Evolutionary conservation across 495 filamentous ascomycete species (phyloP).

Genomic region (Podospora didyma): DNA sequence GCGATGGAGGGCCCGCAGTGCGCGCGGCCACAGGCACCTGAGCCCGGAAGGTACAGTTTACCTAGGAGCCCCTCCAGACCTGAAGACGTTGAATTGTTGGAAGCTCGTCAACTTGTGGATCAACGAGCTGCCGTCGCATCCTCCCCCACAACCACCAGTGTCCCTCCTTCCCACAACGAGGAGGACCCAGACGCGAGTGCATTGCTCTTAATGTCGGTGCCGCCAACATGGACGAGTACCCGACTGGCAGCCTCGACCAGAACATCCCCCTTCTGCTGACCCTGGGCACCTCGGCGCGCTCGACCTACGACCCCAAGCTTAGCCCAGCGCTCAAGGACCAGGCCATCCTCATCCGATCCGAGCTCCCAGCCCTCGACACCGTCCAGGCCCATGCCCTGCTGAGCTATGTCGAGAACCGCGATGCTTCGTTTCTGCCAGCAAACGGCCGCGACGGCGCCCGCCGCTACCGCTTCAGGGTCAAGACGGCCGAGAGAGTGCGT

Average conservation of each 20-base stretch:
- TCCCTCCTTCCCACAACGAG: no score
- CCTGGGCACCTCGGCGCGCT: constrained; percentile 58
- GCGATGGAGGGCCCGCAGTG: no score
- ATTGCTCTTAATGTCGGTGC: no score
- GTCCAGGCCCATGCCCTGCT: constrained; percentile 63
- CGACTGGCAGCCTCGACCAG: constrained; percentile 72
- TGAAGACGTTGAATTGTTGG: no score
- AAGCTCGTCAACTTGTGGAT: no score
- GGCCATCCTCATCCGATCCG: constrained; percentile 59
- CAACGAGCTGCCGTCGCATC: no score
- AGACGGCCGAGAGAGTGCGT: constrained; percentile 73
- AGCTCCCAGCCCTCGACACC: constrained; percentile 61
- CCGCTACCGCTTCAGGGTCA: constrained; percentile 58
- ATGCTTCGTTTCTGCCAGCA: constrained; percentile 62
- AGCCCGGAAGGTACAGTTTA: no score
- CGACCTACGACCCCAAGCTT: constrained; percentile 24
- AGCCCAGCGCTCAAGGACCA: constrained; percentile 56
- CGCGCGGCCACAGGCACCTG: no score
- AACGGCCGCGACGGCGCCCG: constrained; percentile 42
- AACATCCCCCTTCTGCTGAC: constrained; percentile 77
- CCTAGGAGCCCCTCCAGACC: no score
- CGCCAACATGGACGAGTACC: constrained; percentile 77
- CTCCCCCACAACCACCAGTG: no score
- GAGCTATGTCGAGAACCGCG: constrained; percentile 59
- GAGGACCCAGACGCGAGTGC: no score